Base-by-base conservation (phyloP, 1,284 basidiomycete species). In the Cryptococcus sp. region DNA sequence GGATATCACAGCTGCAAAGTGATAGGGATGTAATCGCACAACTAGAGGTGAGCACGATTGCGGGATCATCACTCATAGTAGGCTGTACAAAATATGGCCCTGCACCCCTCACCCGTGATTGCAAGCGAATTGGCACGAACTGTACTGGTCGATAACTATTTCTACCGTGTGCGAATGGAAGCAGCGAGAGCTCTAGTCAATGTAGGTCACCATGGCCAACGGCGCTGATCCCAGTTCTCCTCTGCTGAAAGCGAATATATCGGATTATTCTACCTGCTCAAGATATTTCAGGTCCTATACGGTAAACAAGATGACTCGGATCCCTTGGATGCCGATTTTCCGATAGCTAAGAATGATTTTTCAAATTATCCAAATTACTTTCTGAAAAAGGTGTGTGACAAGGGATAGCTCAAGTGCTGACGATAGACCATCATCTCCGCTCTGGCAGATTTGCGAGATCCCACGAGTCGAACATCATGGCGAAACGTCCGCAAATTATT, bases 21-120 rank as follows among this genome's bases (percentile, higher is more conserved):
- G 96, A 99, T 74, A 82, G 93, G 59, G 96, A 99, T 76, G 95
- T 98, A n/a, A 88, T 97, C 31, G 96, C 96, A 2, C 94, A 98
- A 74, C 80, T 96, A 10, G 92, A 97, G 86, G 93, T 90, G 68
- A 67, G 83, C 76, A 35, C 3, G 32, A 46, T 13, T 41, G 23
- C 23, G 23, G 23, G 23, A 23, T 23, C 23, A 23, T 23, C 23
- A n/a, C 37, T 23, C 35, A 46, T 30, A 10, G 30, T 35, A 95
- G 91, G 92, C 93, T 6, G 84, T 97, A 13, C 81, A 87, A 67
- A 89, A 90, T 2, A 82, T 98, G 47, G 82, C 87, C 7, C 83
- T 85, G 65, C 86, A 88, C 68, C 89, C 90, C 0, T 91, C 87
- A 4, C 83, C 89, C 0, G 90, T 98, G 62, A 88, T 96, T 23